A percentile compares a stretch with the other conserved stretches of the same genome.
These are phyloP conservation scores for Blepharisma japonicum DNA, from an alignment of 73 alveolate genomes.

Conservation along the genomic window DNA sequence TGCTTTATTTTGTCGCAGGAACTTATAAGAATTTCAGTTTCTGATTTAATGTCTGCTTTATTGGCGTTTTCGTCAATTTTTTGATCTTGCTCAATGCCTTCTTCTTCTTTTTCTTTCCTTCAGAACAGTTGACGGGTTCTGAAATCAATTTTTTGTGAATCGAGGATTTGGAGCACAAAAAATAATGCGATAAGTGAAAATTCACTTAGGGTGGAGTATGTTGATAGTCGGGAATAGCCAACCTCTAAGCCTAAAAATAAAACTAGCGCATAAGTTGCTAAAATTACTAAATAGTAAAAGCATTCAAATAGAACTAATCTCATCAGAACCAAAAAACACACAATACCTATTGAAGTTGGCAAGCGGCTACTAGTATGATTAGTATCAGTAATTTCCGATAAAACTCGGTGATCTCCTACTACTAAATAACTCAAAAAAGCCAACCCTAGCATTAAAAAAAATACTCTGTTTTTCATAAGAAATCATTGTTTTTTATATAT, in stretches of 20 bases:
- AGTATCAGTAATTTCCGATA: background rate
- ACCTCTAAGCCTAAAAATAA: background rate
- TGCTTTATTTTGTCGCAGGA: background rate
- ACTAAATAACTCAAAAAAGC: background rate
- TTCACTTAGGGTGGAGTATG: background rate
- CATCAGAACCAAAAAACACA: background rate
- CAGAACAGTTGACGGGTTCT: background rate
- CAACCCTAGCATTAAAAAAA: background rate
- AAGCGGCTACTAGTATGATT: background rate
- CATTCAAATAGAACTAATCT: background rate
- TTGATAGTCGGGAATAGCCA: background rate
- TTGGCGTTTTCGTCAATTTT: background rate
- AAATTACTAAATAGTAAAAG: background rate
- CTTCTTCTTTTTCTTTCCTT: constrained; percentile 9
- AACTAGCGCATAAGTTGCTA: background rate
- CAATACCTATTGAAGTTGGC: background rate
- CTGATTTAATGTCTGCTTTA: background rate
- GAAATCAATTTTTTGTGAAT: background rate
- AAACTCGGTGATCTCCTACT: background rate
- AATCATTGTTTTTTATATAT: background rate
- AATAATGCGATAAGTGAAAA: background rate
- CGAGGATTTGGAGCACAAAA: background rate
- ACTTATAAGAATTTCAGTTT: constrained; percentile 3
- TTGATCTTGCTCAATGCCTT: background rate
- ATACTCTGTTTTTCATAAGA: background rate